Base-by-base conservation (phyloP, 164 flowering plant genomes). In the Vitis cinerea region DNA sequence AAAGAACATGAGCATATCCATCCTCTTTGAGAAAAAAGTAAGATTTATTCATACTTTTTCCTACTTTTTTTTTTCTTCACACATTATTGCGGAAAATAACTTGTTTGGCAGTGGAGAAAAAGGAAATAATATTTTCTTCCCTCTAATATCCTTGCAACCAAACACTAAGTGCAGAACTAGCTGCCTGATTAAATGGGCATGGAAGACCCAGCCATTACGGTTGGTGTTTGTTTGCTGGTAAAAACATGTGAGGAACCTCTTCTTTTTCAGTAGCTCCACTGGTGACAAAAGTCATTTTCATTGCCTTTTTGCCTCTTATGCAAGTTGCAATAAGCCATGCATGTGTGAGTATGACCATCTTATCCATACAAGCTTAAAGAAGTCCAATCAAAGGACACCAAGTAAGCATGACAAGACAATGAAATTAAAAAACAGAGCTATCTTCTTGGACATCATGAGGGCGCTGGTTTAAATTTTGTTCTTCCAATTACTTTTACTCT, bases 341-440 rank as follows among this genome's bases (percentile, higher is more conserved):
- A 61, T 19, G 50, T 61, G 64, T 37, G 10, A 61, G 44, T 12
- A 61, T 37, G 44, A 37, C 44, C 44, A 37, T 13, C 15, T 44
- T 68, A 68, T 68, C 71, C 64, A 27, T 49, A 59, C 17, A 50
- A 68, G 50, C 64, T 15, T 49, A 8, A 30, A 5, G 13, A 23
- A 23, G 16, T 3, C 71, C 64, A 68, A 59, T 68, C 27, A 68
- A 15, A 59, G 50, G 2, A 27, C 48, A 15, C 57, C 71, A 68
- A 48, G 56, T 68, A 59, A 50, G 71, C 71, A 59, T 66, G 15
- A 66, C 10, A 44, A 13, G 64, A 29, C 13, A 37, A 37, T 3
- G 44, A 37, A 37, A 30, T 15, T 47, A 4, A 31, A 4, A 6
- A 15, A 27, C 15, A 59, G 3, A 59, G 14, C 61, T 59, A 59